phyloP scores from a whole-genome alignment of 371 early-diverging fungal genomes.

The Pancytospora philotis region DNA sequence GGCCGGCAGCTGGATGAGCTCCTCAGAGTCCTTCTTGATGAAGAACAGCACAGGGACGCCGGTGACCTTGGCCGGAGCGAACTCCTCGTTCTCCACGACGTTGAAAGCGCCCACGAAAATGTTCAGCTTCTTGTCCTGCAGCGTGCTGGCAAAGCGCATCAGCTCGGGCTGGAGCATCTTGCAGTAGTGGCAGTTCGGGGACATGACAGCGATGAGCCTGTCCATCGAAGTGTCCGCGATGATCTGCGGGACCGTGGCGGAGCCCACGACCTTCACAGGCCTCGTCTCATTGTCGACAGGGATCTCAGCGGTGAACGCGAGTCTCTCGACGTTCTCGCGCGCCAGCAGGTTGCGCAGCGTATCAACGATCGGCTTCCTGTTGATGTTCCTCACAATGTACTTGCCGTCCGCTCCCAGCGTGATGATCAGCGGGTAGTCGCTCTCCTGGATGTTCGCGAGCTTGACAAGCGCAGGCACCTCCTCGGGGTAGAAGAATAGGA shows the following conservation, averaged over 20 bases:
- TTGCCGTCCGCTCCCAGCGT: conserved; percentile 35
- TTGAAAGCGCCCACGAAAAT: conserved; percentile 36
- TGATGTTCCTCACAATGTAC: conserved; percentile 21
- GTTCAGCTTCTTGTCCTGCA: conserved; percentile 5
- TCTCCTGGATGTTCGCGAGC: conserved; percentile 24
- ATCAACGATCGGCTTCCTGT: conserved; percentile 7
- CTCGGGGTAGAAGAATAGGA: conserved; percentile 28
- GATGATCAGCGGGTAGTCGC: conserved; percentile 40
- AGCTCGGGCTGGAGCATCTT: conserved; percentile 37
- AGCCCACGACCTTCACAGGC: conserved; percentile 34
- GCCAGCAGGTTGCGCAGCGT: conserved; percentile 27
- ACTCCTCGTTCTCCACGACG: conserved; percentile 38
- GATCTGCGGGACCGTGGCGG: conserved; percentile 15
- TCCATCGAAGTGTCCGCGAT: conserved; percentile 25
- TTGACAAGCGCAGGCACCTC: conserved; percentile 5
- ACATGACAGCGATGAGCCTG: conserved; percentile 37
- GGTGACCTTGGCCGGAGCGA: conserved; percentile 16
- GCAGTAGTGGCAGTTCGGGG: conserved; percentile 42
- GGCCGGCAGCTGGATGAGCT: conserved; percentile 8
- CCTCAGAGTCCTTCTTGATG: conserved; percentile 26
- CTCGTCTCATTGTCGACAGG: conserved; percentile 42
- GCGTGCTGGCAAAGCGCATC: conserved; percentile 23
- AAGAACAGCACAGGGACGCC: conserved; percentile 41
- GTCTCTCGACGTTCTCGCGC: conserved; percentile 4
- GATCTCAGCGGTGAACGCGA: conserved; percentile 16